These are phyloP conservation scores for Penicillium coffeae DNA, from an alignment of 495 filamentous ascomycete genomes.

Conservation along the genomic window DNA sequence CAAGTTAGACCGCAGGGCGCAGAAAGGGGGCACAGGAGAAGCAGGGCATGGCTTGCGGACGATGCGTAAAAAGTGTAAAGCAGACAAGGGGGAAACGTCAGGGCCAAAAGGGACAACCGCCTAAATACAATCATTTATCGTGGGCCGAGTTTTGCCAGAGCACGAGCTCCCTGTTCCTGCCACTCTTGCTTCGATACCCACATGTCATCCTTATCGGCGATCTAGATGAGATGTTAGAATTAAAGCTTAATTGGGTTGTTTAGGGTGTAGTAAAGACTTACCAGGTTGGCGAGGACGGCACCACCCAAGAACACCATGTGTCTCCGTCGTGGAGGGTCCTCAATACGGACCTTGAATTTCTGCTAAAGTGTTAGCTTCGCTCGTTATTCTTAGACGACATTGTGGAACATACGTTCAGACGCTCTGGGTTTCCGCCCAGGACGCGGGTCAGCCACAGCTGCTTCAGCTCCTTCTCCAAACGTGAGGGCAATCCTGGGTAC, in stretches of 20 bases:
- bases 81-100: slow-evolving; percentile 10
- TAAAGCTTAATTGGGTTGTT: background rate
- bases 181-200: slow-evolving; percentile 97
- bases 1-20: slow-evolving; percentile 1
- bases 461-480: slow-evolving; percentile 97
- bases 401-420: slow-evolving; percentile 63
- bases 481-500: slow-evolving; percentile 93
- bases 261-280: slow-evolving; percentile 30
- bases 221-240: slow-evolving; percentile 43
- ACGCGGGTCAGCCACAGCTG: slow-evolving; percentile 96
- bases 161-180: slow-evolving; percentile 85
- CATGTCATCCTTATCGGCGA: slow-evolving; percentile 98
- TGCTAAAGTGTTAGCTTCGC: slow-evolving; percentile 30
- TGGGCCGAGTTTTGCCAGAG: slow-evolving; percentile 86
- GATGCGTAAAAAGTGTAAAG: slow-evolving; percentile 21
- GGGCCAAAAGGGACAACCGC: slow-evolving; percentile 10
- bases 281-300: slow-evolving; percentile 93
- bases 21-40: slow-evolving; percentile 8
- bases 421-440: slow-evolving; percentile 81
- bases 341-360: slow-evolving; percentile 99
- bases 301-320: slow-evolving; percentile 99
- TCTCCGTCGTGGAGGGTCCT: slow-evolving; percentile 89
- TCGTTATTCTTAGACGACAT: background rate
- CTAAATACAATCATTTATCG: slow-evolving; percentile 45
- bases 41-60: slow-evolving; percentile 19